Base-by-base conservation (phyloP, 1,284 basidiomycete species). In the Leccinum angustisporum region DNA sequence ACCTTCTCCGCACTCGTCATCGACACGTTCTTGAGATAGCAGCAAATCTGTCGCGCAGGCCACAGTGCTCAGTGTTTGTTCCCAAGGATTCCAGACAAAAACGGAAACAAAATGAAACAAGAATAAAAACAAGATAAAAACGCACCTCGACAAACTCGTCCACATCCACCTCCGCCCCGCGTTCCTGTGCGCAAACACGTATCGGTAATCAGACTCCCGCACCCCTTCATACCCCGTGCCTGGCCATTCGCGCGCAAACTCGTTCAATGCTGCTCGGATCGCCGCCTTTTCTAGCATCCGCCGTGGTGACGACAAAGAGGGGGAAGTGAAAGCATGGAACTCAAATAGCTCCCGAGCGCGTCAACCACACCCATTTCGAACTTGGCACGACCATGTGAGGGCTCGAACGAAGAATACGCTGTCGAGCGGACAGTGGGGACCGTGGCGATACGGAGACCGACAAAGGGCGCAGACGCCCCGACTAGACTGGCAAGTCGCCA, bases 71-170 rank as follows among this genome's bases (percentile, higher is more conserved):
- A 54, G 51, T 2, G 16, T 21, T 48, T 25, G 14, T 48, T 25
- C 46, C 21, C 46, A 30, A 30, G n/a, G 25, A 27, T 25, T 25
- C 25, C 25, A n/a, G 27, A 52, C 27, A 27, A 31, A 53, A 31
- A 30, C 11, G 16, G 30, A 53, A 53, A 33, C 27, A 13, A 53
- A 21, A 31, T 3, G 14, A 50, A 27, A 50, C 5, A 11, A 48
- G 9, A 21, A 48, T 18, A 21, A 52, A 52, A 52, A 14, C 13
- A 25, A 48, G 43, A 48, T 48, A 51, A 54, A 21, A n/a, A 34
- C 51, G 5, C 65, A 91, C 88, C 83, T 94, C 91, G 53, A 94
- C 79, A 72, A 94, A 94, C 71, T 91, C 88, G 68, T 94, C 87
- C 69, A 91, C 86, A 65, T 87, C 86, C 53, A 94, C 74, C 25